These are phyloP conservation scores for Mortierella antarctica DNA, from an alignment of 192 early-diverging fungal species.

Conservation along the genomic window DNA sequence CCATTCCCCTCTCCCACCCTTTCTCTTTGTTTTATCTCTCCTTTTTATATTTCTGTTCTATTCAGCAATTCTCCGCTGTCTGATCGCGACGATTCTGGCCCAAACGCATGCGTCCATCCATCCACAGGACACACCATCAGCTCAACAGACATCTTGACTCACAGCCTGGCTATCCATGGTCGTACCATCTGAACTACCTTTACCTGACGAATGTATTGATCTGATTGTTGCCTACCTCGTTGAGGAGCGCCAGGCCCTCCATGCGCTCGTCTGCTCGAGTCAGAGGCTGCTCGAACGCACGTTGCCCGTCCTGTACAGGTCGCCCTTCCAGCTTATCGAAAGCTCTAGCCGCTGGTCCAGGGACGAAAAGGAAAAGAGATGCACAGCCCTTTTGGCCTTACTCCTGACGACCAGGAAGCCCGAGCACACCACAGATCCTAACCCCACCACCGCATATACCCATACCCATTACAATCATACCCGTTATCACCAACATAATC, in stretches of 20 bases:
- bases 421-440: background rate
- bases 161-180: slow-evolving; percentile 23
- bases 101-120: background rate
- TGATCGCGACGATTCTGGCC: background rate
- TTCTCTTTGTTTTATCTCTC: background rate
- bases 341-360: slow-evolving; percentile 2
- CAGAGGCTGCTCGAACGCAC: slow-evolving; percentile 35
- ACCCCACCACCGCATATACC: background rate
- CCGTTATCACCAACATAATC: background rate
- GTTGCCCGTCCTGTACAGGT: slow-evolving; percentile 34
- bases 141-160: background rate
- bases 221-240: slow-evolving; percentile 37
- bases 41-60: background rate
- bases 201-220: slow-evolving; percentile 53
- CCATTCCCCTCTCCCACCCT: background rate
- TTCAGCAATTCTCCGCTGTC: background rate
- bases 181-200: slow-evolving; percentile 33
- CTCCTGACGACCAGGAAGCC: slow-evolving; percentile 13
- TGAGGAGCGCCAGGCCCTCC: slow-evolving; percentile 37
- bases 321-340: slow-evolving; percentile 39
- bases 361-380: slow-evolving; percentile 24
- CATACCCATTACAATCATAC: background rate
- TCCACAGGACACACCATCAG: background rate
- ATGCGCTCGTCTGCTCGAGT: slow-evolving; percentile 38
- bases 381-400: slow-evolving; percentile 23